These are phyloP conservation scores for Arthrobotrys conoides DNA, from an alignment of 2,329 filamentous ascomycete species.

Conservation along the genomic window DNA sequence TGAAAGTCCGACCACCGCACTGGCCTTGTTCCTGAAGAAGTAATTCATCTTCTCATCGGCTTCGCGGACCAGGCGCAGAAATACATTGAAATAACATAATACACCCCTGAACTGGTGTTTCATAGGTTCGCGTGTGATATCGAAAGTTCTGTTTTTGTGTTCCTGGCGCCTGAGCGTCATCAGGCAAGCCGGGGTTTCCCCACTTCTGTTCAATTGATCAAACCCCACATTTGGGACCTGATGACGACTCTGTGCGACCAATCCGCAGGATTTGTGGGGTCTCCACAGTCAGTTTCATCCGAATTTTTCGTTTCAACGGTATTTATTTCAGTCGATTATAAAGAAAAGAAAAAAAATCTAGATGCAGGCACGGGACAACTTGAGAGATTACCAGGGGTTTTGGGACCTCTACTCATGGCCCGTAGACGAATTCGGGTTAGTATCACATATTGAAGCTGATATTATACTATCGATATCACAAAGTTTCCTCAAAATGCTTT, in stretches of 20 bases:
- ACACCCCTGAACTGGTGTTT: constrained; percentile 36
- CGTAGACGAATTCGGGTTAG: constrained; percentile 8
- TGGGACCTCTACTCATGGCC: background rate
- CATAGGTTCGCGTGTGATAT: constrained; percentile 32
- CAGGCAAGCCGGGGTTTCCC: constrained; percentile 41
- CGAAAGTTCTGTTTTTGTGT: constrained; percentile 29
- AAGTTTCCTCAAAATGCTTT: constrained; percentile 3
- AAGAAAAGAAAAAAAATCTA: background rate
- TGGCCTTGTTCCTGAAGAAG: background rate
- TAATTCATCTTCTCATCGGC: constrained; percentile 33
- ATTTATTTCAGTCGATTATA: background rate
- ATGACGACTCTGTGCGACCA: constrained; percentile 33
- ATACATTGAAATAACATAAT: background rate
- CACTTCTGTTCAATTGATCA: constrained; percentile 19
- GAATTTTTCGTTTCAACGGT: constrained; percentile 36
- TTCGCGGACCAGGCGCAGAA: constrained; percentile 48
- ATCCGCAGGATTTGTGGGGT: constrained; percentile 45
- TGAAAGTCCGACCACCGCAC: constrained; percentile 41
- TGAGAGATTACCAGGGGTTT: constrained; percentile 18
- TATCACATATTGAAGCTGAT: constrained; percentile 13
- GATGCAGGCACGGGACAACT: constrained; percentile 7
- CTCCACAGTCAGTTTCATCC: constrained; percentile 48
- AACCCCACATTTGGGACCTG: constrained; percentile 37
- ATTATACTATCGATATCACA: constrained; percentile 25
- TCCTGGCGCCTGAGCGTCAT: constrained; percentile 46